phyloP scores from a whole-genome alignment of 345 rosid genomes.

The Alliaria petiolata region DNA sequence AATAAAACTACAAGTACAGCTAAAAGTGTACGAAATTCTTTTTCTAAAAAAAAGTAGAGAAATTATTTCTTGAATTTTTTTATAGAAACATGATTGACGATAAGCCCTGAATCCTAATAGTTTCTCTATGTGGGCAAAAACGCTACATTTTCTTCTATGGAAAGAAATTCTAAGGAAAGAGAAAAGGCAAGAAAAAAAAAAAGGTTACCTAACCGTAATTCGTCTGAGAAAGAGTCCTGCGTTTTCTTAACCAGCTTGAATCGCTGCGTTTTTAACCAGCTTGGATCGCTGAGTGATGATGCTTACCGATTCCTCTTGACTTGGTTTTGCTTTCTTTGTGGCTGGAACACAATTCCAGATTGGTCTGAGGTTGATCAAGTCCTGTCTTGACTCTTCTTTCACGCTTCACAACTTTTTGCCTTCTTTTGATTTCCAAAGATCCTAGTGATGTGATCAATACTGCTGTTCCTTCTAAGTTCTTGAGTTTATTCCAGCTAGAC shows the following conservation, averaged over 20 bases:
- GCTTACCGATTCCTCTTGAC: conserved; percentile 14
- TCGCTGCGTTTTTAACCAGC: neutral
- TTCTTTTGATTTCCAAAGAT: conserved; percentile 15
- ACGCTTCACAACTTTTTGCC: conserved; percentile 6
- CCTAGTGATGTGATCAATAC: neutral
- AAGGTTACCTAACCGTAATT: conserved; percentile 9
- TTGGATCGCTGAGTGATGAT: conserved; percentile 7
- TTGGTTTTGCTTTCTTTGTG: conserved; percentile 4
- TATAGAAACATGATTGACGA: conserved; percentile 15
- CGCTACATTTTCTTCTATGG: conserved; percentile 3
- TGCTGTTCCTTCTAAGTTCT: conserved; percentile 12
- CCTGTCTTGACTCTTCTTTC: conserved; percentile 15
- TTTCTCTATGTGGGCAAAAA: conserved; percentile 15
- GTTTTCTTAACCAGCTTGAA: neutral
- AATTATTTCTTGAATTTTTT: conserved; percentile 13
- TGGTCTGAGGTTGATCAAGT: neutral
- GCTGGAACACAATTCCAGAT: neutral
- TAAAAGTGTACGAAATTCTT: neutral
- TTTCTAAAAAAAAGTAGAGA: neutral
- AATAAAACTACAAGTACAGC: neutral
- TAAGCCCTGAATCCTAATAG: conserved; percentile 18
- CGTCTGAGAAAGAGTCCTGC: conserved; percentile 7
- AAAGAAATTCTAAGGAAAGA: neutral
- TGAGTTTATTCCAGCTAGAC: conserved; percentile 17
- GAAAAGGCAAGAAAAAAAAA: neutral